Evolutionary conservation across 805 yeast genomes (phyloP).

Genomic region (Pichia pseudocactophila): DNA sequence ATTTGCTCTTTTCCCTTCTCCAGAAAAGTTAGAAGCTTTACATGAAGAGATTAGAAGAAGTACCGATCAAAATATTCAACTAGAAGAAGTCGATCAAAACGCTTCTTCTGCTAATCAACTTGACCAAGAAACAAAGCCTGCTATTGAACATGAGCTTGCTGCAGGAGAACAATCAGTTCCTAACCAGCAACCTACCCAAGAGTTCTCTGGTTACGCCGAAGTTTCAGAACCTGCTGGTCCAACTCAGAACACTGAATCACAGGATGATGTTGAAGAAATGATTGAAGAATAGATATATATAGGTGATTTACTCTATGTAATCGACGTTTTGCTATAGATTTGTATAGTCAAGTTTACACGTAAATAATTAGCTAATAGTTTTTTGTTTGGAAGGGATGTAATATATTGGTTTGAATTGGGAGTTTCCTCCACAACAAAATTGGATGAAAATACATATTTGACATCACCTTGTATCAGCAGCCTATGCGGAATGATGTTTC

Average conservation of each 20-base stretch:
- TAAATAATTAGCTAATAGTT: neutral
- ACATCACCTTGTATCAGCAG: neutral
- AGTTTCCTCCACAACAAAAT: slow-evolving; percentile 1
- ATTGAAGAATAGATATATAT: slow-evolving; percentile 16
- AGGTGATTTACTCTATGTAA: neutral
- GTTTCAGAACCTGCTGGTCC: slow-evolving; percentile 1
- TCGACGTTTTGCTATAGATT: neutral
- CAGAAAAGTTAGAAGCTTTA: slow-evolving; percentile 8
- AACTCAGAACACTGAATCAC: slow-evolving; percentile 1
- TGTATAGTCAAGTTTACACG: neutral
- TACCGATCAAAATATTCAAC: neutral
- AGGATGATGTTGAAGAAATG: slow-evolving; percentile 18
- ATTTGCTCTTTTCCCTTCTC: slow-evolving; percentile 40
- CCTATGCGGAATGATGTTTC: slow-evolving; percentile 1
- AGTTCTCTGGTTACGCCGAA: slow-evolving; percentile 1
- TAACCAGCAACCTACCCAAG: neutral
- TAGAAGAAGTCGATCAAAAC: neutral
- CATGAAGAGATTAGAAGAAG: slow-evolving; percentile 15
- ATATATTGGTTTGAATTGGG: neutral
- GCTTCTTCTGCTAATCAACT: neutral
- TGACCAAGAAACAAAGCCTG: neutral
- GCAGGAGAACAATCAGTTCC: slow-evolving; percentile 2
- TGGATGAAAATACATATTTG: neutral
- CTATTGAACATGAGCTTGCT: neutral
- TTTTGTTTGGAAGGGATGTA: neutral